Evolutionary conservation across 106 monocot species (phyloP).

Genomic region (Acorus gramineus): DNA sequence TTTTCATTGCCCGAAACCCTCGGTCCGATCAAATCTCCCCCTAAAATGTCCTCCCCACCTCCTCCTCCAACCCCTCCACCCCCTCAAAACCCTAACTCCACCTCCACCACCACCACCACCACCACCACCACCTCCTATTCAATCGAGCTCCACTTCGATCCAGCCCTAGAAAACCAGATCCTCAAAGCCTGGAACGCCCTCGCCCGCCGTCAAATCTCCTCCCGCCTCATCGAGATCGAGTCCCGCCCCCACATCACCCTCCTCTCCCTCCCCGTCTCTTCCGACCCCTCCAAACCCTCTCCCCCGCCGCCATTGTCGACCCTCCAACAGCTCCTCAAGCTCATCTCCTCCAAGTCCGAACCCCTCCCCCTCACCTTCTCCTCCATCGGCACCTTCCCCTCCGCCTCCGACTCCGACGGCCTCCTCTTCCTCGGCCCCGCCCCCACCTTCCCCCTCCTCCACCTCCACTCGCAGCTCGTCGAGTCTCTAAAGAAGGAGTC

Average conservation of each 20-base stretch:
- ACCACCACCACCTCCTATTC: conserved; percentile 19
- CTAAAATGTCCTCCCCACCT: no score
- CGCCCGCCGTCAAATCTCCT: conserved; percentile 86
- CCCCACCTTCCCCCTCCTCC: conserved; percentile 52
- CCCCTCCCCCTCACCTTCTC: conserved; percentile 74
- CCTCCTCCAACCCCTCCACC: no score
- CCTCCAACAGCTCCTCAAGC: conserved; percentile 38
- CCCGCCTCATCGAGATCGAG: conserved; percentile 68
- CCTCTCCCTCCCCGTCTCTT: conserved; percentile 28
- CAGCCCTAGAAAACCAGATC: conserved; percentile 93
- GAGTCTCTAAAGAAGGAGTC: conserved; percentile 70
- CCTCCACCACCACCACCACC: no score
- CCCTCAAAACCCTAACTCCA: no score
- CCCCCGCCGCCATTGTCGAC: conserved; percentile 18
- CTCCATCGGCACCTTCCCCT: conserved; percentile 32
- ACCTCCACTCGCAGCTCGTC: conserved; percentile 71
- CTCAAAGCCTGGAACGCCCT: conserved; percentile 98
- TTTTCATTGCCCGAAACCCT: no score
- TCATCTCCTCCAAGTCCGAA: conserved; percentile 48
- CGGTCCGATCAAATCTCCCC: no score
- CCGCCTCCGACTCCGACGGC: conserved; percentile 2
- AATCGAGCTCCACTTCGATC: conserved; percentile 96
- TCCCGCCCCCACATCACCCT: conserved; percentile 91
- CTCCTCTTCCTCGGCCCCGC: conserved; percentile 66
- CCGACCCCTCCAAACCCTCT: conserved; percentile 16